Evolutionary conservation across 805 yeast genomes (phyloP), one percentile per base, ranked within the genome.

Genomic region (Myxozyma nipponensis): DNA sequence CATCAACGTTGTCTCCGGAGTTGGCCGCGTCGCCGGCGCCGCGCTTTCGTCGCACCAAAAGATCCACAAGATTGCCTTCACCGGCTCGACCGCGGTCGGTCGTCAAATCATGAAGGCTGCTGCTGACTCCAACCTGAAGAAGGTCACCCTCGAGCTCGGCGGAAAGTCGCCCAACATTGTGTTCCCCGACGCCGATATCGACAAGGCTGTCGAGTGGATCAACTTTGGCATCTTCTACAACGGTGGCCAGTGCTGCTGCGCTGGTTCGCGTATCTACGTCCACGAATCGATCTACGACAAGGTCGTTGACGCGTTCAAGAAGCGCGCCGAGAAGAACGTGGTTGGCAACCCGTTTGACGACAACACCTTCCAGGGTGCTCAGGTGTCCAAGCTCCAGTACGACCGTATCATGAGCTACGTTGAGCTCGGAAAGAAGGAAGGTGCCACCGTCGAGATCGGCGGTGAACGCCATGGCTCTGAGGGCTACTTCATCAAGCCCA

Each of bases 211-310:
- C 45, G 76, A 83, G 61, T 79, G 82, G 76, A 82, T 88, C 60
- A 77, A 85, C 51, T 67, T 77, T 50, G 96, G 96, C 69, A 89
- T 90, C 65, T 87, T 83, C 77, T 87, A 79, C 78, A 90, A 90
- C 77, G 83, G 90, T 65, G 98, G 98, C 72, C 96, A 91, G 74
- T 90, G 87, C 51, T 90, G 98, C 73, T 84, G 89, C 66, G 97
- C 96, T 34, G 95, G 95, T 59, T 88, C 96, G 49, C 82, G 98
- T 72, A 73, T 89, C 59, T 86, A 87, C 67, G 84, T 90, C 53
- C 96, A 90, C 71, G 95, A 85, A 58, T 78, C 79, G 34, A 75
- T 88, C 61, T 86, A 90, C 71, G 96, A 90, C 58, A 76, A 83
- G 68, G 79, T 88, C 57, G 67, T 88, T 50, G 75, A 72, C 32